Conservation (phyloP, 306 rosid genomes). For the Vicia faba region DNA sequence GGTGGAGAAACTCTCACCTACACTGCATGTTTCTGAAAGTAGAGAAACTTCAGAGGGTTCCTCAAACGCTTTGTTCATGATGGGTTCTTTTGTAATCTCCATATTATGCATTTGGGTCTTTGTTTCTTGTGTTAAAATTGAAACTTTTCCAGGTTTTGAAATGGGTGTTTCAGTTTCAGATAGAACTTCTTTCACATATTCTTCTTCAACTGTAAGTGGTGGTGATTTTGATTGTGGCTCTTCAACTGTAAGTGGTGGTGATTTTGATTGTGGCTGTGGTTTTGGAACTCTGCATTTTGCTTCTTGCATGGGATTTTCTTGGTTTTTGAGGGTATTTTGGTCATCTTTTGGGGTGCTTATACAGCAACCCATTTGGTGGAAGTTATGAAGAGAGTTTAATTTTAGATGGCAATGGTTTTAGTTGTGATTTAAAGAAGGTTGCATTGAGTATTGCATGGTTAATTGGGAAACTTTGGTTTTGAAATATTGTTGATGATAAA, state of each 20-base stretch:
- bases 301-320: conserved; percentile 33
- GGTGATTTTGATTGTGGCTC: conserved; percentile 37
- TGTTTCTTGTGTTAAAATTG: conserved; percentile 19
- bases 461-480: conserved; percentile 9
- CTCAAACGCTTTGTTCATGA: conserved; percentile 22
- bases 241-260: conserved; percentile 43
- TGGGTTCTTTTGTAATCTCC: conserved; percentile 14
- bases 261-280: conserved; percentile 13
- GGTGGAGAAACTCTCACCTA: conserved; percentile 65
- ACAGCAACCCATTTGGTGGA: conserved; percentile 83
- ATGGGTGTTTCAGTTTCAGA: conserved; percentile 87
- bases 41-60: conserved; percentile 49
- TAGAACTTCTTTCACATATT: conserved; percentile 83
- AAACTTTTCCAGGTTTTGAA: conserved; percentile 47
- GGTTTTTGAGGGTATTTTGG: conserved; percentile 35
- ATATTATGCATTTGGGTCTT: conserved; percentile 41
- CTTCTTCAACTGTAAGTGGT: conserved; percentile 55
- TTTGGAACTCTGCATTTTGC: conserved; percentile 28
- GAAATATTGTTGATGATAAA: conserved; percentile 18
- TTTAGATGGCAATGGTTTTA: conserved; percentile 10
- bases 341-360: conserved; percentile 43
- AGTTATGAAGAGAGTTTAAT: conserved; percentile 12
- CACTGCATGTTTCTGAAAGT: conserved; percentile 56
- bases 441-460: conserved; percentile 37
- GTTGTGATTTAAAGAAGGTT: conserved; percentile 20